Conservation (phyloP, 1,284 basidiomycete genomes). For the Rhodotorula sp. region DNA sequence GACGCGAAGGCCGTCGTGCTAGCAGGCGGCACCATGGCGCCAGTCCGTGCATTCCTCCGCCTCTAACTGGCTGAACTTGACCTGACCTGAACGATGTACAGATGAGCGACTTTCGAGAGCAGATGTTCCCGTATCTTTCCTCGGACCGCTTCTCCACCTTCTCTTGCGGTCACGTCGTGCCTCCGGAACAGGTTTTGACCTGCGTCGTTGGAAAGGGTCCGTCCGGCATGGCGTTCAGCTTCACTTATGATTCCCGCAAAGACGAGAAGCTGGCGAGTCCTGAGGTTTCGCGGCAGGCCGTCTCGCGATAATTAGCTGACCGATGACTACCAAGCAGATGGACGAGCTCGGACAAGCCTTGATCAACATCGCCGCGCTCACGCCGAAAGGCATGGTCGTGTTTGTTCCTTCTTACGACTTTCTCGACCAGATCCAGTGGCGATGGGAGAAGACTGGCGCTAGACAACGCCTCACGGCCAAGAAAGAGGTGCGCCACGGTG, state of each 20-base stretch:
- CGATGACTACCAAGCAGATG: slow-evolving; percentile 65
- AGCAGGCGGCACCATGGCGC: slow-evolving; percentile 97
- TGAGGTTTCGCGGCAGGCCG: not conserved
- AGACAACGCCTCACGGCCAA: slow-evolving; percentile 64
- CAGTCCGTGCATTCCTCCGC: slow-evolving; percentile 55
- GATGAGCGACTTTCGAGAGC: slow-evolving; percentile 83
- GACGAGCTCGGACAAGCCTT: slow-evolving; percentile 80
- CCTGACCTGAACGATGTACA: slow-evolving; percentile 47
- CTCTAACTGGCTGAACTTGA: not conserved
- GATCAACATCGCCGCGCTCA: slow-evolving; percentile 69
- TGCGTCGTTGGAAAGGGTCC: slow-evolving; percentile 77
- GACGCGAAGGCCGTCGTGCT: slow-evolving; percentile 77
- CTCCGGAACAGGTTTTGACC: slow-evolving; percentile 71
- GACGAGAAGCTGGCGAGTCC: slow-evolving; percentile 63
- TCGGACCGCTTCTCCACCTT: slow-evolving; percentile 68
- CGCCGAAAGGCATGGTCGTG: slow-evolving; percentile 85
- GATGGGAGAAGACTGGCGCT: slow-evolving; percentile 66
- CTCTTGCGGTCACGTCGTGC: slow-evolving; percentile 91
- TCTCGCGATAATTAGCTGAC: not conserved
- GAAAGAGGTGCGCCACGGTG: slow-evolving; percentile 60
- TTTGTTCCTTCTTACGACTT: slow-evolving; percentile 93
- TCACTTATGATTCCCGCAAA: slow-evolving; percentile 75
- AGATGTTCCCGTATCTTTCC: slow-evolving; percentile 72
- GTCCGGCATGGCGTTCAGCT: slow-evolving; percentile 69
- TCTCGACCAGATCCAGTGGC: slow-evolving; percentile 63